phyloP scores from a whole-genome alignment of 2,329 filamentous ascomycete genomes.

The Trichoderma sp. region DNA sequence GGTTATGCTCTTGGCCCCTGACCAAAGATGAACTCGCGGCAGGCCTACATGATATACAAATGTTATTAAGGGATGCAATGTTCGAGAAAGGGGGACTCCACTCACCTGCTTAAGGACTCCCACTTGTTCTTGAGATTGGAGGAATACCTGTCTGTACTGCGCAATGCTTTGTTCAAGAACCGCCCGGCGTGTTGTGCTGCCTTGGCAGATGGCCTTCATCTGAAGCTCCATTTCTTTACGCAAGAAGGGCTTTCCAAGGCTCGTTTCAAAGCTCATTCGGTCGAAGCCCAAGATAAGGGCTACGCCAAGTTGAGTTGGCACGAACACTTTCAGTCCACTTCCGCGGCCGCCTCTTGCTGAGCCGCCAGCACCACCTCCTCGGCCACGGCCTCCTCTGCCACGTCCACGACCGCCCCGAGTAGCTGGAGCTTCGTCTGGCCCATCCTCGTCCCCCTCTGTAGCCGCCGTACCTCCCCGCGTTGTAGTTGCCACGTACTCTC shows the following conservation, averaged over 20 bases:
- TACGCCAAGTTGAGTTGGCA: conserved; percentile 86
- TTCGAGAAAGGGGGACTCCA: conserved; percentile 21
- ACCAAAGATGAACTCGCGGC: conserved; percentile 39
- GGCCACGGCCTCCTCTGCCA: conserved; percentile 42
- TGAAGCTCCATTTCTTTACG: conserved; percentile 97
- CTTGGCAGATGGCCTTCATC: conserved; percentile 96
- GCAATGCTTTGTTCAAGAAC: conserved; percentile 81
- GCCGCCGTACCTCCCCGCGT: conserved; percentile 42
- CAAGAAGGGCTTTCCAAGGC: conserved; percentile 90
- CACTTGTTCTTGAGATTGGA: conserved; percentile 75
- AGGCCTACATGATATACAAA: conserved; percentile 29
- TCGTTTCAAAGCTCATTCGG: conserved; percentile 87
- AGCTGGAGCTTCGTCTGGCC: conserved; percentile 36
- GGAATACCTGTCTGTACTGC: conserved; percentile 84
- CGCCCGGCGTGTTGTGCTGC: conserved; percentile 67
- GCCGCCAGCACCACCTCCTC: conserved; percentile 35
- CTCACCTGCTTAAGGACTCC: conserved; percentile 61
- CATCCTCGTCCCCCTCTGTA: conserved; percentile 41
- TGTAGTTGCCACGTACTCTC: conserved; percentile 75
- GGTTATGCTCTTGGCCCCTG: conserved; percentile 3
- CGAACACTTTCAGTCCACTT: conserved; percentile 73
- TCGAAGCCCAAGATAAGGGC: conserved; percentile 94
- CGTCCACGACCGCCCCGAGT: conserved; percentile 48
- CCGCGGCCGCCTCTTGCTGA: conserved; percentile 42
- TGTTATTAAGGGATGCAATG: background rate